These are phyloP conservation scores for Eucalyptus victrix DNA, from an alignment of 345 rosid genomes.

Conservation along the genomic window DNA sequence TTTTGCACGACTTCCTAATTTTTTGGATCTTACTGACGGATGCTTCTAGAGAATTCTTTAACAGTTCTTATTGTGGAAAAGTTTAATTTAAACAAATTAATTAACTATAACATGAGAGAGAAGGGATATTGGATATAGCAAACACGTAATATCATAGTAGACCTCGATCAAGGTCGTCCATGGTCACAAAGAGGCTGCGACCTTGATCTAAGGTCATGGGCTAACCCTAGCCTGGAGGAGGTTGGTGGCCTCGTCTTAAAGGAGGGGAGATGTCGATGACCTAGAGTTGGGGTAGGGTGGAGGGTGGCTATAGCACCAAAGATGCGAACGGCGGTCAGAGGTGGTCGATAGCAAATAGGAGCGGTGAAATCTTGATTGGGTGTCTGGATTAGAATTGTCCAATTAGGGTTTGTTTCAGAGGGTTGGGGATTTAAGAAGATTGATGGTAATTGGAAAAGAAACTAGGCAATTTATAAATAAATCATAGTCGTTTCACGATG, in stretches of 20 bases:
- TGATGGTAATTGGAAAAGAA: not conserved
- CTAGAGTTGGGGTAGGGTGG: not conserved
- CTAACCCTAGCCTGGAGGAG: not conserved
- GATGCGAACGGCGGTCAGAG: not conserved
- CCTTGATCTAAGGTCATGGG: not conserved
- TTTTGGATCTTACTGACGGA: not conserved
- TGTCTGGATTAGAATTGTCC: not conserved
- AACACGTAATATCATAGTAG: fast-evolving
- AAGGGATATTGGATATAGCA: not conserved
- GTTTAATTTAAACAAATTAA: not conserved
- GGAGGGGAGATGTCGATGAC: not conserved
- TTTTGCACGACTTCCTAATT: not conserved
- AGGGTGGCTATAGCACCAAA: not conserved
- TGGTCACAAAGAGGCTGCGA: not conserved
- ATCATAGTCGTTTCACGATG: too few species aligned
- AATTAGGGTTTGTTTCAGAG: not conserved
- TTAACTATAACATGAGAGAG: not conserved
- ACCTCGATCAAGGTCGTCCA: not conserved
- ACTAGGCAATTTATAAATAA: not conserved
- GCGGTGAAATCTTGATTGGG: not conserved
- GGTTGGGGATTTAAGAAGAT: not conserved
- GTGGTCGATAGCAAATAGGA: fast-evolving
- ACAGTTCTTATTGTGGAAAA: not conserved
- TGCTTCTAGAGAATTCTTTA: not conserved
- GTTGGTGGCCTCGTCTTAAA: not conserved